A percentile compares a stretch with the other conserved stretches of the same genome.
These are phyloP conservation scores for Podosphaera fusca DNA, from an alignment of 2,329 filamentous ascomycete genomes.

Conservation along the genomic window DNA sequence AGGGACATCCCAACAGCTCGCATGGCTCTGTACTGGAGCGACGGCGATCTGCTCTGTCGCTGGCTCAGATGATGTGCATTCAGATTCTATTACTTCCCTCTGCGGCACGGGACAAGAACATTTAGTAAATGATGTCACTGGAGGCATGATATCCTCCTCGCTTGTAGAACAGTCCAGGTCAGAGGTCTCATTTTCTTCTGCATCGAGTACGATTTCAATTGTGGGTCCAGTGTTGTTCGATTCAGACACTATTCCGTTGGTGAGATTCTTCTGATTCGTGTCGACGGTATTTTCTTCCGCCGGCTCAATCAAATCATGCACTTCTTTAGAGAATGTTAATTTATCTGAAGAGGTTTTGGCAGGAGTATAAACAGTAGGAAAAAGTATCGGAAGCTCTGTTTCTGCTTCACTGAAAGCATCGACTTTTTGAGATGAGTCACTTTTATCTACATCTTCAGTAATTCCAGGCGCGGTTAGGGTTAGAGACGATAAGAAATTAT, in stretches of 20 bases:
- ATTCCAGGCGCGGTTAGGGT: constrained; percentile 1
- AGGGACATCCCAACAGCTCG: constrained; percentile 8
- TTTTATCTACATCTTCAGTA: not conserved
- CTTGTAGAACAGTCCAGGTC: not conserved
- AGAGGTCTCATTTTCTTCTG: not conserved
- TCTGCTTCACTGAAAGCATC: not conserved
- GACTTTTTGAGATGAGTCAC: not conserved
- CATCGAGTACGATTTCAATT: not conserved
- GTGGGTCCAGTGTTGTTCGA: not conserved
- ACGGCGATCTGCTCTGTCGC: not conserved
- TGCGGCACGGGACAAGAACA: not conserved
- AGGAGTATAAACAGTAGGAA: not conserved
- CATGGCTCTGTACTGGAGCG: constrained; percentile 1
- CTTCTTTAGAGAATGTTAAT: not conserved
- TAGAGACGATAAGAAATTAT: constrained; percentile 1
- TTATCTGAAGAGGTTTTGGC: not conserved
- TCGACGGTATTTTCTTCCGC: too few species aligned
- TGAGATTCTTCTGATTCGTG: too few species aligned
- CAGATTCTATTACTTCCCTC: not conserved
- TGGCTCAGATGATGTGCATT: not conserved
- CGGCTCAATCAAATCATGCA: not conserved
- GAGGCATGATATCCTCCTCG: not conserved
- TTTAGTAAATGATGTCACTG: not conserved
- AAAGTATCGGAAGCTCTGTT: not conserved
- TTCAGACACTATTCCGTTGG: not conserved